Evolutionary conservation across 805 yeast species (phyloP), one percentile per base, ranked within the genome.

Genomic region (Candida loeiensis): DNA sequence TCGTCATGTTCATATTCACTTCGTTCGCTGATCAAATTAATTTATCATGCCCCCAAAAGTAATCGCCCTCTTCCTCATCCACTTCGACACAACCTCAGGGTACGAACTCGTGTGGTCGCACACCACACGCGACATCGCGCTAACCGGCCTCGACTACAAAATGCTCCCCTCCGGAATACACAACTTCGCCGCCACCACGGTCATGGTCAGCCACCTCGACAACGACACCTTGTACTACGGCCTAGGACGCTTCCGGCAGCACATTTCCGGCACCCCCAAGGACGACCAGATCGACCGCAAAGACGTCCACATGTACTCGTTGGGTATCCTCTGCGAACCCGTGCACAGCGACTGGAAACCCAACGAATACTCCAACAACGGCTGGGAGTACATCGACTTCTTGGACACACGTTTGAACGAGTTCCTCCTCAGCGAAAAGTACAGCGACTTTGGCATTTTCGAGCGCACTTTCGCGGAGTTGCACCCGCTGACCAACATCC

Each of bases 321-420:
- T 84, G 7, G 90, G 89, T 0, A 59, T 82, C 1, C 58, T 82
- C 15, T 64, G 77, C 13, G 79, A 78, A 43, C 75, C 74, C 7
- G 28, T 50, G 27, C 28, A 55, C 33, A 17, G 38, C 18, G 36
- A 35, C 40, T 44, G 74, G 79, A 76, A 62, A 53, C 47, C 74
- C 66, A 17, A 66, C 63, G 51, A 58, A 54, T 39, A 70, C 54
- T 36, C 43, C 46, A 59, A 73, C 2, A 51, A 66, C 17, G 71
- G 74, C 11, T 64, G 76, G 67, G 76, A 70, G 34, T 69, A 72
- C 44, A 56, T 62, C 19, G 62, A 56, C 9, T 55, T 55, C 7
- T 50, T 75, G 31, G 61, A 59, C 27, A 36, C 44, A 7, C 45
- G 66, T 15, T 50, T 71, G 22, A 41, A 37, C 4, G 40, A 40